These are phyloP conservation scores for Solanum piurae DNA, from an alignment of 257 asterid genomes.

Conservation along the genomic window DNA sequence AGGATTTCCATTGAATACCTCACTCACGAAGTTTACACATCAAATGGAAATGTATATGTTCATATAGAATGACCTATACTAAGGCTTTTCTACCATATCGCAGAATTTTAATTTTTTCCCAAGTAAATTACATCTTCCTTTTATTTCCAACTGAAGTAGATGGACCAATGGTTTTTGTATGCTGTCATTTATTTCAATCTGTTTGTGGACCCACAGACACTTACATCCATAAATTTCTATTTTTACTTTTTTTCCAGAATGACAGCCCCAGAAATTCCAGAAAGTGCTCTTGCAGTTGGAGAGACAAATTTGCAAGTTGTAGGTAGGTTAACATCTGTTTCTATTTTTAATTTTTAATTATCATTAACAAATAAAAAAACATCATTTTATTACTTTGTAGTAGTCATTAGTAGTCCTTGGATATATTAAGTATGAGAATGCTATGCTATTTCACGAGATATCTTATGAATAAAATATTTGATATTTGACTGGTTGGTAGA, in stretches of 20 bases:
- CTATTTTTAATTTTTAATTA: background rate
- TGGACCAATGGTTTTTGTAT: background rate
- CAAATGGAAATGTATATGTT: background rate
- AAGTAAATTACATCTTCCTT: background rate
- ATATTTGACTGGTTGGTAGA: background rate
- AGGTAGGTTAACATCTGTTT: slow-evolving; percentile 12
- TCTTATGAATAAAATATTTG: background rate
- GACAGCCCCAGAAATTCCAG: slow-evolving; percentile 91
- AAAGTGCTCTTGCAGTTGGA: slow-evolving; percentile 66
- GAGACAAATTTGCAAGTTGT: slow-evolving; percentile 66
- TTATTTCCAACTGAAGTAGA: background rate
- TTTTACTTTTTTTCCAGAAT: slow-evolving; percentile 29
- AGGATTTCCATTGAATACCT: background rate
- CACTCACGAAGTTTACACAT: background rate
- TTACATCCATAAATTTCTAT: background rate
- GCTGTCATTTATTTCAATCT: background rate
- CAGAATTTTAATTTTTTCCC: background rate
- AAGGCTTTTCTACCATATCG: background rate
- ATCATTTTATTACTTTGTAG: background rate
- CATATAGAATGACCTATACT: background rate
- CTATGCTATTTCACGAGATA: background rate
- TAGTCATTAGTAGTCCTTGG: background rate
- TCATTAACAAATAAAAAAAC: background rate
- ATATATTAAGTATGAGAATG: background rate
- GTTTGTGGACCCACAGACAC: background rate